phyloP scores from a whole-genome alignment of 2,329 filamentous ascomycete genomes.

The Dothideomycetes sp. region DNA sequence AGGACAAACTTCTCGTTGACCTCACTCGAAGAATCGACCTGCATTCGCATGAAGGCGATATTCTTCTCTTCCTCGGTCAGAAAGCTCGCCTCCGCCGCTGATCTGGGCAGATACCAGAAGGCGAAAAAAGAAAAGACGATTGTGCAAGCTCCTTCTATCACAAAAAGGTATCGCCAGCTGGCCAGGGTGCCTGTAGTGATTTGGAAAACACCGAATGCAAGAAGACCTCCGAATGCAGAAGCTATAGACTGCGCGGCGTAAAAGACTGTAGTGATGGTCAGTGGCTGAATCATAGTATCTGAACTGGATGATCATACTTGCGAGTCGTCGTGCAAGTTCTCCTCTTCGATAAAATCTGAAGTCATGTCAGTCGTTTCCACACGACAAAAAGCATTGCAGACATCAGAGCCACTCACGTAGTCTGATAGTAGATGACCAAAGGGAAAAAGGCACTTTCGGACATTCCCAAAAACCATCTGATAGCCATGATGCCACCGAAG shows the following conservation, averaged over 20 bases:
- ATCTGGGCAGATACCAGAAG: constrained; percentile 57
- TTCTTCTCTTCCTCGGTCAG: constrained; percentile 54
- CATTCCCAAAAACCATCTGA: constrained; percentile 56
- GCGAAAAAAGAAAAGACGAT: constrained; percentile 50
- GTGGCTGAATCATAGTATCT: too few relatives aligned
- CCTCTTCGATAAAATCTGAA: constrained; percentile 57
- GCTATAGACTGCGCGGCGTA: constrained; percentile 68
- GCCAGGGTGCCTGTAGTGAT: constrained; percentile 38
- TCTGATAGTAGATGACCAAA: constrained; percentile 51
- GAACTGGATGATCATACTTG: too few relatives aligned
- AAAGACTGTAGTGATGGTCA: too few relatives aligned
- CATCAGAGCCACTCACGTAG: constrained; percentile 24
- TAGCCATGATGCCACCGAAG: constrained; percentile 54
- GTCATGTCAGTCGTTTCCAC: too few relatives aligned
- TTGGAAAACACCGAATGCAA: constrained; percentile 52
- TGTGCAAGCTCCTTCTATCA: constrained; percentile 48
- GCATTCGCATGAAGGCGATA: constrained; percentile 61
- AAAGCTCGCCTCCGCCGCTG: constrained; percentile 53
- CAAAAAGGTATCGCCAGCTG: constrained; percentile 56
- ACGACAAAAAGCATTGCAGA: too few relatives aligned
- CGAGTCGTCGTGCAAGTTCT: constrained; percentile 58
- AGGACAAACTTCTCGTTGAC: constrained; percentile 47
- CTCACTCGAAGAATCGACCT: constrained; percentile 59
- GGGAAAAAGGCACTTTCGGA: constrained; percentile 60
- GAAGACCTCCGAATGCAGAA: constrained; percentile 50